Conservation (phyloP, 805 yeast genomes). For the Yamadazyma sp. region DNA sequence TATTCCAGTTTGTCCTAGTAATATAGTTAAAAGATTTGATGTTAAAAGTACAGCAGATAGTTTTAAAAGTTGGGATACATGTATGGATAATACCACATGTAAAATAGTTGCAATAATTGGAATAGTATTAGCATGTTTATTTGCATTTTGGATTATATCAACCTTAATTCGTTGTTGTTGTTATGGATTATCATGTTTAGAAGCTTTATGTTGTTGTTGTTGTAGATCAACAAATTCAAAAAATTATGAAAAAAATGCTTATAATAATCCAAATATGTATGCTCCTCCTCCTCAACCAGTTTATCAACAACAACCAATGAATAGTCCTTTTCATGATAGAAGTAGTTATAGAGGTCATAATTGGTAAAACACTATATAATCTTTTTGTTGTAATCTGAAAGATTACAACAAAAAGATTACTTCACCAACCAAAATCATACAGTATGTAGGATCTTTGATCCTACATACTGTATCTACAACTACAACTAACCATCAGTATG, state of each 20-base stretch:
- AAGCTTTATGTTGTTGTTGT: conserved; percentile 49
- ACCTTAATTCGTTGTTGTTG: conserved; percentile 55
- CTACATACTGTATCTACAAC: too few relatives aligned
- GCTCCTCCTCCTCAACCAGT: conserved; percentile 17
- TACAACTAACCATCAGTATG: too few relatives aligned
- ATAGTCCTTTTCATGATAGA: conserved; percentile 7
- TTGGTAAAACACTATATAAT: too few relatives aligned
- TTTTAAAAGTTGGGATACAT: conserved; percentile 69
- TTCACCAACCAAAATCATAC: not conserved
- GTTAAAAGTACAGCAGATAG: conserved; percentile 43
- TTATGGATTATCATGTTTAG: conserved; percentile 48
- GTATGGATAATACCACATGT: conserved; percentile 76
- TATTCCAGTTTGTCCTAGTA: conserved; percentile 13
- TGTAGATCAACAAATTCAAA: conserved; percentile 16
- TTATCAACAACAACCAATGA: conserved; percentile 11
- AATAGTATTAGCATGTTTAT: conserved; percentile 53
- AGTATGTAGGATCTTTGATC: too few relatives aligned
- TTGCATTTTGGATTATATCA: conserved; percentile 55
- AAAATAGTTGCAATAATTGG: conserved; percentile 76
- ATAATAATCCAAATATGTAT: conserved; percentile 35
- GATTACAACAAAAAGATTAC: not conserved
- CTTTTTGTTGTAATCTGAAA: too few relatives aligned
- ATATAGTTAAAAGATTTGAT: conserved; percentile 13
- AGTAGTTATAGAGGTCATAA: conserved; percentile 9
- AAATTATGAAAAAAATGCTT: conserved; percentile 12